phyloP scores from a whole-genome alignment of 2,329 filamentous ascomycete species.

The Sclerotinia glacialis region DNA sequence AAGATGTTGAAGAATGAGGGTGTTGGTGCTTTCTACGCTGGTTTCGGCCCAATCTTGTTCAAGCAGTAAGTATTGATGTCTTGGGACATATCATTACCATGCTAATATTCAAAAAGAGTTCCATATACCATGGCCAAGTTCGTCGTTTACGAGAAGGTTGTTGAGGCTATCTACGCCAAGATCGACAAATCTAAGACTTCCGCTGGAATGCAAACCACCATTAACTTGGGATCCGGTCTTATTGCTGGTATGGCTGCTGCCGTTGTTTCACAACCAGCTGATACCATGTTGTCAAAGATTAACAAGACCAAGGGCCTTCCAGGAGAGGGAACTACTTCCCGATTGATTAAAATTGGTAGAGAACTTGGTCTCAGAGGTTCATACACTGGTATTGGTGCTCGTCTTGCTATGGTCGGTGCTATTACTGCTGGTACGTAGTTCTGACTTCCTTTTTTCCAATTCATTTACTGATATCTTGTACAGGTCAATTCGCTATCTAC shows the following conservation, averaged over 20 bases:
- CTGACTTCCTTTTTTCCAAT: too few relatives aligned
- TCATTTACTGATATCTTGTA: slow-evolving; percentile 34
- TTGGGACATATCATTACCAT: not conserved
- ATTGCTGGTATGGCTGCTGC: slow-evolving; percentile 83
- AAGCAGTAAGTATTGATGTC: slow-evolving; percentile 58
- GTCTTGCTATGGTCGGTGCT: slow-evolving; percentile 36
- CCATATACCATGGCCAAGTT: slow-evolving; percentile 96
- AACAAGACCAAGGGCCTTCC: slow-evolving; percentile 90
- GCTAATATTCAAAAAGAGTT: slow-evolving; percentile 49
- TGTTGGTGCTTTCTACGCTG: slow-evolving; percentile 82
- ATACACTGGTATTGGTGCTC: slow-evolving; percentile 78
- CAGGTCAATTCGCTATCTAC: slow-evolving; percentile 87
- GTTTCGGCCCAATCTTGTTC: slow-evolving; percentile 84
- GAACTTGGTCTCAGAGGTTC: slow-evolving; percentile 78
- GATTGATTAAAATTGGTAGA: slow-evolving; percentile 83
- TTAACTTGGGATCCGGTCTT: slow-evolving; percentile 78
- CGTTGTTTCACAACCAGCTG: slow-evolving; percentile 82
- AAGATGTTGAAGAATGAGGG: slow-evolving; percentile 85
- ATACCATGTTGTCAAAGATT: slow-evolving; percentile 94
- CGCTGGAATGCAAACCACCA: slow-evolving; percentile 67
- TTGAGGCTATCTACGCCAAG: slow-evolving; percentile 65
- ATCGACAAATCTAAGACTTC: slow-evolving; percentile 71
- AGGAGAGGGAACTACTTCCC: slow-evolving; percentile 76
- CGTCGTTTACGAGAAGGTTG: slow-evolving; percentile 87
- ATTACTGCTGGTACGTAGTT: slow-evolving; percentile 21